phyloP scores from a whole-genome alignment of 164 flowering plant genomes.

The Platanus orientalis region DNA sequence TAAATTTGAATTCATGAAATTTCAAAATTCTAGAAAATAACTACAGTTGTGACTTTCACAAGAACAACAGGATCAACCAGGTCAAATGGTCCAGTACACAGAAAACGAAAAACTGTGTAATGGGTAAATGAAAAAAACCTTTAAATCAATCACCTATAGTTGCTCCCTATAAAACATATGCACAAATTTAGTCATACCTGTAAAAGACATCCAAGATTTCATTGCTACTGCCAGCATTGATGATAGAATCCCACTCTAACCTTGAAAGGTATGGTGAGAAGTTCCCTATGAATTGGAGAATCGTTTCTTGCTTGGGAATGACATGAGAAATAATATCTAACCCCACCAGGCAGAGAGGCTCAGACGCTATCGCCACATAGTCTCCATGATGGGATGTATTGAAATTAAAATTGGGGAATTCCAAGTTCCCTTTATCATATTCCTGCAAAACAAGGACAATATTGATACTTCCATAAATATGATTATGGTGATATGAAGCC shows the following conservation, averaged over 20 bases:
- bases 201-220: constrained; percentile 56
- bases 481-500: too few relatives aligned
- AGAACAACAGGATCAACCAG: background rate
- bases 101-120: background rate
- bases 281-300: constrained; percentile 42
- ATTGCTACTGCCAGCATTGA: constrained; percentile 34
- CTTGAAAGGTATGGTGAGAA: constrained; percentile 58
- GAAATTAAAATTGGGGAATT: constrained; percentile 76
- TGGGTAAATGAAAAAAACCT: background rate
- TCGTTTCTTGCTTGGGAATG: constrained; percentile 44
- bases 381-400: constrained; percentile 88
- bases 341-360: constrained; percentile 76
- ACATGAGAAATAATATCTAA: constrained; percentile 60
- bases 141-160: background rate
- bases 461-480: background rate
- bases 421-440: constrained; percentile 12
- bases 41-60: background rate
- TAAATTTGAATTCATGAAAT: background rate
- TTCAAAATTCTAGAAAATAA: background rate
- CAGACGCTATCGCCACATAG: constrained; percentile 83
- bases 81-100: background rate
- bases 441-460: constrained; percentile 33
- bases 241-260: constrained; percentile 60
- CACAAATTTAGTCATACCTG: constrained; percentile 34
- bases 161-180: background rate